phyloP scores from a whole-genome alignment of 78 protist genomes.

The Speleostelium caveatum region DNA sequence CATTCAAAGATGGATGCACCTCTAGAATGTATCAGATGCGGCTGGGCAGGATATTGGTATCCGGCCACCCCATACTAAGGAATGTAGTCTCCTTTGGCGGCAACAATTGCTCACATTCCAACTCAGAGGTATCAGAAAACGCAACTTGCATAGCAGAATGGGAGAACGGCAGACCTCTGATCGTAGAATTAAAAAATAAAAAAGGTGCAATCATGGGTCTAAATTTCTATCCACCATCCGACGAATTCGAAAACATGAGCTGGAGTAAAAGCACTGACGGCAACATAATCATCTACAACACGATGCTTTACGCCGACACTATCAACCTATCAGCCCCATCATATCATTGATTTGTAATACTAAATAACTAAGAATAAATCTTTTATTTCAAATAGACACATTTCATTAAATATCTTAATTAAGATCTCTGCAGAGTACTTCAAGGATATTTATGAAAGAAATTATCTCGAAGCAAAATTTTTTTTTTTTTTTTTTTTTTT shows the following conservation, averaged over 20 bases:
- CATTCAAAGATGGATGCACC: constrained; percentile 48
- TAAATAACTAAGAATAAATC: too few relatives aligned
- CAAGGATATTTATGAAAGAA: too few relatives aligned
- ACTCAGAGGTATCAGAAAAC: neutral
- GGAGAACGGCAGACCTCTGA: constrained; percentile 46
- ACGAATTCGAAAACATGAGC: constrained; percentile 4
- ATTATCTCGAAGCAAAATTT: too few relatives aligned
- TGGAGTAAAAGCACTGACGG: constrained; percentile 50
- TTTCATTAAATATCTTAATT: too few relatives aligned
- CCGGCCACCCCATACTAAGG: constrained; percentile 30
- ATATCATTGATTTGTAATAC: too few relatives aligned
- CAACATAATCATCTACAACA: too few relatives aligned
- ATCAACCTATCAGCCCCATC: too few relatives aligned
- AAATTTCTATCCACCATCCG: constrained; percentile 66
- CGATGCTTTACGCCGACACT: too few relatives aligned
- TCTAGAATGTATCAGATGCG: constrained; percentile 8
- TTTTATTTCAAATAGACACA: too few relatives aligned
- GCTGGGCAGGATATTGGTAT: neutral
- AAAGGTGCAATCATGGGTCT: constrained; percentile 23
- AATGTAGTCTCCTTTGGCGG: constrained; percentile 17
- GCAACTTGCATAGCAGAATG: constrained; percentile 25
- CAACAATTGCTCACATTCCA: constrained; percentile 19
- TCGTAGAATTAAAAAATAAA: constrained; percentile 10
- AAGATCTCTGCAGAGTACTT: too few relatives aligned
- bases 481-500: too few relatives aligned